Evolutionary conservation across 139 green algal genomes (phyloP).

Genomic region (Micractinium conductrix): DNA sequence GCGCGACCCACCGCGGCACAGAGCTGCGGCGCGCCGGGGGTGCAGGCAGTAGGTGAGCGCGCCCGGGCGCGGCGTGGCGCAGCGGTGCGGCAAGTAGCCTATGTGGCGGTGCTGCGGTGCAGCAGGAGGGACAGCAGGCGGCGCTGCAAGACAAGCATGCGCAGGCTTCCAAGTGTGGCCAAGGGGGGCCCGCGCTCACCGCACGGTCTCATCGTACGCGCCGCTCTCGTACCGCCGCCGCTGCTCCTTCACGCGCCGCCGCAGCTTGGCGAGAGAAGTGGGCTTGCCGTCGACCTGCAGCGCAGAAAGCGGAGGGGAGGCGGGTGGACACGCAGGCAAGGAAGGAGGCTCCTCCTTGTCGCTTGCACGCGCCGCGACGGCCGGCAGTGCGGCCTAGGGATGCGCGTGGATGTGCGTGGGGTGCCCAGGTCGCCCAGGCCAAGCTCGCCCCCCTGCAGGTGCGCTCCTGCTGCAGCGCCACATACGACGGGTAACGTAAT

Average conservation of each 20-base stretch:
- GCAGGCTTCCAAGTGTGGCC: neutral
- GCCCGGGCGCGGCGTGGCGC: neutral
- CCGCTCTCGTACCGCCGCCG: conserved; percentile 28
- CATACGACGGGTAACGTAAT: too few species aligned
- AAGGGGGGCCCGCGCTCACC: neutral
- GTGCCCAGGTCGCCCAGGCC: too few species aligned
- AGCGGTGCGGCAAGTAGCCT: neutral
- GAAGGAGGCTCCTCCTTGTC: neutral
- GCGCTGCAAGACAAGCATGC: neutral
- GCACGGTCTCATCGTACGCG: neutral
- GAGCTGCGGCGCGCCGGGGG: conserved; percentile 1
- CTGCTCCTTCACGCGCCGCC: neutral
- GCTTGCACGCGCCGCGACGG: neutral
- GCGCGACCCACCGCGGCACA: neutral
- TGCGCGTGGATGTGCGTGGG: too few species aligned
- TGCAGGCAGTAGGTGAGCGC: neutral
- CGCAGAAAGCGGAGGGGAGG: neutral
- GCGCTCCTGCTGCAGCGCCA: too few species aligned
- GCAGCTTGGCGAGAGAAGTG: neutral
- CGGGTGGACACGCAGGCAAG: neutral
- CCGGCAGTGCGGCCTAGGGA: too few species aligned
- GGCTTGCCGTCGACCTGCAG: conserved; percentile 12
- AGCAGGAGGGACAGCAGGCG: neutral
- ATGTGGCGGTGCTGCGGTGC: neutral
- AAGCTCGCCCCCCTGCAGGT: too few species aligned